Conservation (phyloP, 2,329 filamentous ascomycete genomes). For the Penicillium concentricum region DNA sequence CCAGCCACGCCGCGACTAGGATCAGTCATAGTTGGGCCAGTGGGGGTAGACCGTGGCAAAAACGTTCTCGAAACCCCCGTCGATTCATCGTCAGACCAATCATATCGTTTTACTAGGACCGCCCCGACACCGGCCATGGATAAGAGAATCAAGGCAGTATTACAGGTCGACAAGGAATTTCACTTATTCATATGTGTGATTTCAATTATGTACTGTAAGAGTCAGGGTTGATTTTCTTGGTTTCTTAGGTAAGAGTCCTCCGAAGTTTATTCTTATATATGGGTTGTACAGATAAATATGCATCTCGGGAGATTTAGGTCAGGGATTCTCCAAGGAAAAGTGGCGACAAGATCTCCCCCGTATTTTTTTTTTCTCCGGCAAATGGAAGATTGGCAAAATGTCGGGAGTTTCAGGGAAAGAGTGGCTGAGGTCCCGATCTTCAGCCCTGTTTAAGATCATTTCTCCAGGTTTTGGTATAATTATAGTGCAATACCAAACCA, state of each 20-base stretch:
- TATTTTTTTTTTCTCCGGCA: constrained; percentile 28
- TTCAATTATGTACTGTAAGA: constrained; percentile 9
- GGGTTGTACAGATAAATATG: not conserved
- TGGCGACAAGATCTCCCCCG: constrained; percentile 23
- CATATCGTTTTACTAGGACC: constrained; percentile 6
- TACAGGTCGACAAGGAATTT: constrained; percentile 12
- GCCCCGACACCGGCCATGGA: constrained; percentile 29
- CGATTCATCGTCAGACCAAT: constrained; percentile 9
- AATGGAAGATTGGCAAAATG: constrained; percentile 22
- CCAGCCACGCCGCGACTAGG: constrained; percentile 15
- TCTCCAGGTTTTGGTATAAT: constrained; percentile 10
- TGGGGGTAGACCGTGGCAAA: constrained; percentile 36
- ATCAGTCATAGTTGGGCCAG: constrained; percentile 12
- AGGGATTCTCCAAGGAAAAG: constrained; percentile 22
- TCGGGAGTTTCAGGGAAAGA: constrained; percentile 37
- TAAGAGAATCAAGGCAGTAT: constrained; percentile 12
- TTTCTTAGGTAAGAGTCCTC: not conserved
- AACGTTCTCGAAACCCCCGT: constrained; percentile 29
- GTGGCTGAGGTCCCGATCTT: constrained; percentile 22
- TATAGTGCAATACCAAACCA: not conserved
- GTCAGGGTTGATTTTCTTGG: not conserved
- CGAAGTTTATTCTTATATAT: not conserved
- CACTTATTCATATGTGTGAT: constrained; percentile 8
- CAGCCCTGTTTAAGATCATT: constrained; percentile 20
- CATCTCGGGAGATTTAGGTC: constrained; percentile 6